Evolutionary conservation across 306 rosid species (phyloP), one percentile per base, ranked within the genome.

Genomic region (Canavalia gladiata): DNA sequence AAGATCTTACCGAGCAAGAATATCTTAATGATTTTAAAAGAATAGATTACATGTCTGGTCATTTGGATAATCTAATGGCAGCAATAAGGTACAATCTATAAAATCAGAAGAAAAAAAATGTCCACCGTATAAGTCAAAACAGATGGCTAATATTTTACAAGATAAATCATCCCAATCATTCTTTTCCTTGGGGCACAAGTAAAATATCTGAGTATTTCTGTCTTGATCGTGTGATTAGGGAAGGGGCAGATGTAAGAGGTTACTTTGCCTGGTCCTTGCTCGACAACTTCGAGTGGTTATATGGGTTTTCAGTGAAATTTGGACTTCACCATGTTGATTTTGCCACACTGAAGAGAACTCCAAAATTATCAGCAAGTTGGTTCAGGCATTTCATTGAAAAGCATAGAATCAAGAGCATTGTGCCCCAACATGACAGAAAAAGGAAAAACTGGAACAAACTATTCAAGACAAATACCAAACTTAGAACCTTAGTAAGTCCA

Each of bases 231-330:
- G 73, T 82, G 82, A 64, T 55, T 76, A 83, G 87, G 72, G 88
- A 83, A 76, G 97, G 94, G 58, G 92, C 90, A 75, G 88, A 91
- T 68, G 94, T 90, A 56, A 85, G 91, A 78, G 94, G 94, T 31
- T 91, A 91, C 81, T 87, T 90, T 58, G 90, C 5, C 0, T 90
- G 97, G 97, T 87, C 97, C 8, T 82, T 91, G 90, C 94, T 90
- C 0, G 94, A 91, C 84, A 82, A 91, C 77, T 91, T 91, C 9
- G 89, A 88, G 82, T 91, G 94, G 94, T 8, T 0, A 7, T 51
- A 30, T 63, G 97, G 97, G 39, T 84, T 75, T 52, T 5, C 72
- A 8, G 72, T 82, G 18, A 77, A 51, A 82, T 90, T 88, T 81
- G 94, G 94, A 81, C 86, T 90, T 30, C 42, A 87, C 82, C 79